Percentiles rank a stretch among this genome's conserved stretches.
phyloP scores from a whole-genome alignment of 495 filamentous ascomycete genomes.

The Aspergillus diversus region DNA sequence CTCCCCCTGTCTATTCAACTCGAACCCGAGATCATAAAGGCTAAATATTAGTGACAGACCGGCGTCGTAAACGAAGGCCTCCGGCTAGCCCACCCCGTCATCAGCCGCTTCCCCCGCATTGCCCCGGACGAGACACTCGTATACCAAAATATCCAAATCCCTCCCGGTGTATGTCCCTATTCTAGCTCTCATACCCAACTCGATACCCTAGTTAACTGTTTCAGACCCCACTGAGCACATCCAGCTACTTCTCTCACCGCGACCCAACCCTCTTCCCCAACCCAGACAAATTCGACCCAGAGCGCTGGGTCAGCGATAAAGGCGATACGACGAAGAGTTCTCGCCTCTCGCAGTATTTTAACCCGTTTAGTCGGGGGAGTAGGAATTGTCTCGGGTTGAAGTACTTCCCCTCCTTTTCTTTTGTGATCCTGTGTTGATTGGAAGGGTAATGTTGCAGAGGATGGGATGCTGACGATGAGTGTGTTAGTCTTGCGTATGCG shows the following conservation, averaged over 20 bases:
- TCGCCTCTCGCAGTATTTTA: constrained; percentile 37
- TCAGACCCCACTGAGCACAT: constrained; percentile 47
- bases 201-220: background rate
- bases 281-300: constrained; percentile 48
- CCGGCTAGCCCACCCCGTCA: constrained; percentile 46
- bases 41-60: constrained; percentile 24
- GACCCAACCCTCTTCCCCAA: constrained; percentile 51
- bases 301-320: constrained; percentile 49
- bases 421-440: background rate
- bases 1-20: background rate
- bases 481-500: constrained; percentile 27
- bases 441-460: too few species aligned
- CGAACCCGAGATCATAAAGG: constrained; percentile 21
- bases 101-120: constrained; percentile 43
- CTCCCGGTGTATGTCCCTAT: constrained; percentile 33
- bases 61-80: constrained; percentile 53
- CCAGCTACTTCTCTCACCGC: constrained; percentile 49
- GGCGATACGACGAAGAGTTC: constrained; percentile 18
- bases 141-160: constrained; percentile 43
- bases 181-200: constrained; percentile 8
- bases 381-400: constrained; percentile 41
- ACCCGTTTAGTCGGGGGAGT: constrained; percentile 50
- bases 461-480: background rate
- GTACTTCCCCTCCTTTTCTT: background rate
- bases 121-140: constrained; percentile 42